phyloP scores from a whole-genome alignment of 257 asterid genomes.

The Jasminum sambac region DNA sequence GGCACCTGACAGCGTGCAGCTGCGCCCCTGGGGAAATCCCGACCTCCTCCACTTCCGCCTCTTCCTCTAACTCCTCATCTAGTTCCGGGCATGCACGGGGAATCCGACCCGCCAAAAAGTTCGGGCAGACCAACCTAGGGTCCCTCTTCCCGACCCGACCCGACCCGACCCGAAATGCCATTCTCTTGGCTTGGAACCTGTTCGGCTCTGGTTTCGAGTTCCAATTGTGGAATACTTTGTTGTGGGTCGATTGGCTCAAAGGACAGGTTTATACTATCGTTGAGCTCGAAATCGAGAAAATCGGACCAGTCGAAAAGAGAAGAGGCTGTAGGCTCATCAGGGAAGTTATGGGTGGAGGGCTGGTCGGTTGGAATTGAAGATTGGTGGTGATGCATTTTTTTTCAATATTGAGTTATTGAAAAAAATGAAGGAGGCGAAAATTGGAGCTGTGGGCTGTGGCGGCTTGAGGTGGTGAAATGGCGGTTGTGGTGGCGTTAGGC shows the following conservation, averaged over 20 bases:
- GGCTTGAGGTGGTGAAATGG: background rate
- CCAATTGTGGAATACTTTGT: background rate
- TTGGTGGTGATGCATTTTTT: slow-evolving; percentile 16
- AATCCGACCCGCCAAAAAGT: no score
- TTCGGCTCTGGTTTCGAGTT: no score
- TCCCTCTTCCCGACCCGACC: no score
- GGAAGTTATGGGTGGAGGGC: slow-evolving; percentile 1
- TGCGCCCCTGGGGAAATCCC: background rate
- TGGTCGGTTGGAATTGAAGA: slow-evolving; percentile 6
- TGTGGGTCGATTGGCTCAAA: background rate
- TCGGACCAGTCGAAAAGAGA: slow-evolving; percentile 42
- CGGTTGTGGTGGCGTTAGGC: background rate
- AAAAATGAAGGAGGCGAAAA: background rate
- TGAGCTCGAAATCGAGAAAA: slow-evolving; percentile 39
- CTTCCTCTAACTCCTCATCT: no score
- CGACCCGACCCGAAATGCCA: no score
- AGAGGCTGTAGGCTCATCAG: slow-evolving; percentile 22
- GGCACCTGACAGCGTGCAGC: slow-evolving; percentile 81
- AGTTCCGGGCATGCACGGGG: no score
- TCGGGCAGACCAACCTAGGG: no score
- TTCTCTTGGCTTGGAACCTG: no score
- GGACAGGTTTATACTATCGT: slow-evolving; percentile 16
- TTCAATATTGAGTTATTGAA: background rate
- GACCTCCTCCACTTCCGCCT: no score
- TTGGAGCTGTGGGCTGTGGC: background rate